phyloP scores from a whole-genome alignment of 352 stramenopile genomes.

The Globisporangium mamillatum region DNA sequence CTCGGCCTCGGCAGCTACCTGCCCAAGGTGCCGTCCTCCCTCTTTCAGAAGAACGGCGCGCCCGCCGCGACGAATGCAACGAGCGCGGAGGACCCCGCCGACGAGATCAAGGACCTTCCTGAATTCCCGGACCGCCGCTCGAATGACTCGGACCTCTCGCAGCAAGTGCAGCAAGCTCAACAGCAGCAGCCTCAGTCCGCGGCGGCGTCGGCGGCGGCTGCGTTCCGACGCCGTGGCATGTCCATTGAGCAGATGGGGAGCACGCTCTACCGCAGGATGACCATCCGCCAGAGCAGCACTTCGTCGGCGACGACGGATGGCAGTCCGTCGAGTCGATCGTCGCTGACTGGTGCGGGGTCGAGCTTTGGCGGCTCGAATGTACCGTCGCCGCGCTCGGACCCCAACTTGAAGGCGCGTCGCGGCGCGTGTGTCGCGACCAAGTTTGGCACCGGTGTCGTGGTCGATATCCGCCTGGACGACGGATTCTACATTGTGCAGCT shows the following conservation, averaged over 20 bases:
- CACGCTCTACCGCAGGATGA: conserved; percentile 54
- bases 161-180: conserved; percentile 1
- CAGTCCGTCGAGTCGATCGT: conserved; percentile 17
- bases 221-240: conserved; percentile 41
- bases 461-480: conserved; percentile 70
- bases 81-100: conserved; percentile 13
- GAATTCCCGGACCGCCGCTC: conserved; percentile 28
- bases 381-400: conserved; percentile 31
- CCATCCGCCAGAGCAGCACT: conserved; percentile 40
- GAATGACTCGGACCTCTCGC: conserved; percentile 2
- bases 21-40: conserved; percentile 53
- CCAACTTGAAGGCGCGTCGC: conserved; percentile 40
- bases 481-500: conserved; percentile 76
- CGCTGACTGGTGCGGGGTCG: conserved; percentile 23
- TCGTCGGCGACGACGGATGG: conserved; percentile 22
- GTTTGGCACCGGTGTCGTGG: conserved; percentile 71
- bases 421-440: conserved; percentile 70
- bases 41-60: conserved; percentile 34
- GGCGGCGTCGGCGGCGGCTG: conserved; percentile 24
- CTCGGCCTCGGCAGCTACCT: conserved; percentile 50
- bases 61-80: neutral
- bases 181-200: conserved; percentile 26
- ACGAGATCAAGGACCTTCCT: conserved; percentile 44
- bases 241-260: conserved; percentile 53
- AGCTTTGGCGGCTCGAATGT: conserved; percentile 15